Percentiles rank a stretch among this genome's conserved stretches.
Evolutionary conservation across 2,329 filamentous ascomycete species (phyloP).

Genomic region (Talaromyces sp.): DNA sequence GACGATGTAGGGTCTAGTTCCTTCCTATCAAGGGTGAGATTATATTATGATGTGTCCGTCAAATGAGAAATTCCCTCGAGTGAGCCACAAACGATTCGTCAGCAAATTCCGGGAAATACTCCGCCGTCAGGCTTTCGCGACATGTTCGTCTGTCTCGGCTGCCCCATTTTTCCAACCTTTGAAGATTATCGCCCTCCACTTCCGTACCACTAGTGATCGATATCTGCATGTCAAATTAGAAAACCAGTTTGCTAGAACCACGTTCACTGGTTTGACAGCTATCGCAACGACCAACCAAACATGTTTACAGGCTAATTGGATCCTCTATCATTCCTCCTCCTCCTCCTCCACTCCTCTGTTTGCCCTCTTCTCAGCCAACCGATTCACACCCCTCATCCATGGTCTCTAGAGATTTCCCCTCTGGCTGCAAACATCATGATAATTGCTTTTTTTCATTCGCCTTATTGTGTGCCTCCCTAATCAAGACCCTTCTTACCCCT

Average conservation of each 20-base stretch:
- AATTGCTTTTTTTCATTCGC: not conserved
- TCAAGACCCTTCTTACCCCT: not conserved
- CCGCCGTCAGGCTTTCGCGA: slow-evolving; percentile 9
- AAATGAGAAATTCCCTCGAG: not conserved
- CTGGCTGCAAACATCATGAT: not conserved
- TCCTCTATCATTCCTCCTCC: not conserved
- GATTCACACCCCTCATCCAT: slow-evolving; percentile 21
- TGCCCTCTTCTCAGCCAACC: slow-evolving; percentile 8
- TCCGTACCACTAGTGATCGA: not conserved
- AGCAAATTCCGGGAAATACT: not conserved
- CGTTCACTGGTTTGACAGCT: slow-evolving; percentile 16
- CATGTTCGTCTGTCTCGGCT: not conserved
- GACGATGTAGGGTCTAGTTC: not conserved
- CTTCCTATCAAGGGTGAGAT: not conserved
- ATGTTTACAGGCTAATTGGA: not conserved
- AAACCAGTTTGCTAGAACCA: slow-evolving; percentile 11
- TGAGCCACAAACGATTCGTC: not conserved
- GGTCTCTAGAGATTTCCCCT: not conserved
- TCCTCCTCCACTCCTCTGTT: not conserved
- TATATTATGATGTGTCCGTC: not conserved
- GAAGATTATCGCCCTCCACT: slow-evolving; percentile 9
- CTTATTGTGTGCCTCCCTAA: not conserved
- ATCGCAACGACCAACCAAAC: not conserved
- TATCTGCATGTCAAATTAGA: slow-evolving; percentile 11
- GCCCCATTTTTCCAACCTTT: not conserved